Evolutionary conservation across 2,329 filamentous ascomycete species (phyloP).

Genomic region (Beauveria scarabaeidicola): DNA sequence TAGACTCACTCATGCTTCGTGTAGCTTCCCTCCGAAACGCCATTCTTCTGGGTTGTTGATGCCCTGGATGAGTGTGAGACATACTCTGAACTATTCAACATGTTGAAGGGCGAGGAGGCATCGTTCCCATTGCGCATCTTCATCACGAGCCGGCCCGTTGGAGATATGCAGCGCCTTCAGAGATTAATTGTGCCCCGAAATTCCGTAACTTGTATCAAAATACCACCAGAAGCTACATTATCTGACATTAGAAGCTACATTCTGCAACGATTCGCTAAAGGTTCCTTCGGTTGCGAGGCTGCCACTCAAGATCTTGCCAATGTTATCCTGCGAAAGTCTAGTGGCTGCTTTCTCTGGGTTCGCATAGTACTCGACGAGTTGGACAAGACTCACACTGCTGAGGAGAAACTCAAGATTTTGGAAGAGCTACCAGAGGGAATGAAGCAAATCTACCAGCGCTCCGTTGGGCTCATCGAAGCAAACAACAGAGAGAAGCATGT

Average conservation of each 20-base stretch:
- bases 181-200: neutral
- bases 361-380: conserved; percentile 24
- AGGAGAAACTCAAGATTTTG: conserved; percentile 21
- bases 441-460: conserved; percentile 20
- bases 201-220: conserved; percentile 10
- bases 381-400: conserved; percentile 16
- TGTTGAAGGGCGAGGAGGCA: conserved; percentile 16
- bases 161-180: conserved; percentile 14
- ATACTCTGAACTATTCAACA: conserved; percentile 17
- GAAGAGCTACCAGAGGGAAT: conserved; percentile 25
- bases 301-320: conserved; percentile 13
- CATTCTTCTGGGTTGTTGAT: conserved; percentile 28
- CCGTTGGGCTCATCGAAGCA: conserved; percentile 16
- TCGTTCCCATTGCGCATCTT: conserved; percentile 21
- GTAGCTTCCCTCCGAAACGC: conserved; percentile 12
- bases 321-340: conserved; percentile 19
- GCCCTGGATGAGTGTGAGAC: conserved; percentile 26
- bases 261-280: conserved; percentile 15
- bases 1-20: neutral
- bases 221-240: conserved; percentile 15
- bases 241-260: conserved; percentile 21
- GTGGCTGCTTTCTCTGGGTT: conserved; percentile 26
- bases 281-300: conserved; percentile 10
- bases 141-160: conserved; percentile 20
- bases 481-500: conserved; percentile 21